These are phyloP conservation scores for Crithidia brevicula DNA, from an alignment of 208 protist species.

Conservation along the genomic window DNA sequence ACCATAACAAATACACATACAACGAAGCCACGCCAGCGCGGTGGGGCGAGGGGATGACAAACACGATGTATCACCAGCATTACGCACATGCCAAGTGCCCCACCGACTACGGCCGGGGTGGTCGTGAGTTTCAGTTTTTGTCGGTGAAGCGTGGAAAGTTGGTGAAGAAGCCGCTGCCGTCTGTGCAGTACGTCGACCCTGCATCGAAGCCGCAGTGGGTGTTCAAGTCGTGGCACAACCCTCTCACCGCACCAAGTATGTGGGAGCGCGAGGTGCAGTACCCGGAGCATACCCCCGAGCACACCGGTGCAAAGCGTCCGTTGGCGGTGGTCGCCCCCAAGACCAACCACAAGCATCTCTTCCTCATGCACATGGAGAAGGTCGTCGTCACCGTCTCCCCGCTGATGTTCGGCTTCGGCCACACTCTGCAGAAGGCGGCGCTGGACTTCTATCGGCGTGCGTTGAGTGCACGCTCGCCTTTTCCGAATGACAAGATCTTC, in stretches of 20 bases:
- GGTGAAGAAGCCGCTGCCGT: conserved; percentile 78
- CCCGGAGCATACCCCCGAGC: conserved; percentile 86
- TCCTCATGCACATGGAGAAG: conserved; percentile 92
- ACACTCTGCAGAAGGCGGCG: conserved; percentile 82
- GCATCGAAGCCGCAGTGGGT: conserved; percentile 85
- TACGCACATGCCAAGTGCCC: conserved; percentile 91
- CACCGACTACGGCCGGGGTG: conserved; percentile 88
- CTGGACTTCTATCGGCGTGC: conserved; percentile 90
- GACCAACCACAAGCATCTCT: conserved; percentile 79
- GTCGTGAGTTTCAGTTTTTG: conserved; percentile 84
- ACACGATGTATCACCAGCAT: conserved; percentile 87
- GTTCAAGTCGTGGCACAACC: conserved; percentile 93
- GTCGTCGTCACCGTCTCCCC: conserved; percentile 85
- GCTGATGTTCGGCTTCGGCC: conserved; percentile 86
- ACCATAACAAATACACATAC: conserved; percentile 89
- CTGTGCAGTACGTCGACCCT: conserved; percentile 81
- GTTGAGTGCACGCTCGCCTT: conserved; percentile 77
- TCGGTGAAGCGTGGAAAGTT: conserved; percentile 74
- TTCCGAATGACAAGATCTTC: conserved; percentile 89
- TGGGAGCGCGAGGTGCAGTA: conserved; percentile 93
- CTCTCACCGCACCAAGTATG: conserved; percentile 72
- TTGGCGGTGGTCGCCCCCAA: conserved; percentile 82
- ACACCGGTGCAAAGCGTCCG: conserved; percentile 85
- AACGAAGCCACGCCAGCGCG: conserved; percentile 73
- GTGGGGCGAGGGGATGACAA: conserved; percentile 86